A percentile compares a stretch with the other conserved stretches of the same genome.
Evolutionary conservation across 1,284 basidiomycete species (phyloP).

Genomic region (Tilletia indica): DNA sequence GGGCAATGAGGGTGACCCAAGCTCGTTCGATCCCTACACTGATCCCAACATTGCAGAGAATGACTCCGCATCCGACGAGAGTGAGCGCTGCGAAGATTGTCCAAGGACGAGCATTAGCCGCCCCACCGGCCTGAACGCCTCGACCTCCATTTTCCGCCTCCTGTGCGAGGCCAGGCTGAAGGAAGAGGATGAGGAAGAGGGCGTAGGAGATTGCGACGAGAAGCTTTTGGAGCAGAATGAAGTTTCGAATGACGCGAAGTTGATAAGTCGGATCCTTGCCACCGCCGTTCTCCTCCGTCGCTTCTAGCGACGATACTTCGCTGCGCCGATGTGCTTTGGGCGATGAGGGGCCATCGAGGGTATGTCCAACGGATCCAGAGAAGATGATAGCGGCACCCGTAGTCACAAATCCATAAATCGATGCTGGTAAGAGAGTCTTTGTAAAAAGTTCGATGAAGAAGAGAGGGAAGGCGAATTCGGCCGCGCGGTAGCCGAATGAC

Average conservation of each 20-base stretch:
- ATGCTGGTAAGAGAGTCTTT: conserved; percentile 62
- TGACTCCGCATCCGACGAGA: conserved; percentile 55
- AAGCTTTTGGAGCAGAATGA: conserved; percentile 61
- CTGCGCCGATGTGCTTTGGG: conserved; percentile 51
- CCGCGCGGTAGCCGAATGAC: conserved; percentile 60
- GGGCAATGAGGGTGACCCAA: conserved; percentile 62
- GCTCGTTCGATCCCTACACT: conserved; percentile 65
- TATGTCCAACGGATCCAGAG: conserved; percentile 59
- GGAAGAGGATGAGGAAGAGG: conserved; percentile 56
- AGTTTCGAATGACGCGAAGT: conserved; percentile 24
- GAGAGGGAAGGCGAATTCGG: conserved; percentile 61
- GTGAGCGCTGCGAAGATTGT: conserved; percentile 59
- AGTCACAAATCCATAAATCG: conserved; percentile 61
- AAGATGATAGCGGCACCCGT: conserved; percentile 58
- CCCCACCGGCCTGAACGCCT: too few species aligned
- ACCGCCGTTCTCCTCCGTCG: background rate
- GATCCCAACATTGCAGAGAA: conserved; percentile 60
- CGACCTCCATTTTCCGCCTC: conserved; percentile 27
- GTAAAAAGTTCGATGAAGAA: conserved; percentile 62
- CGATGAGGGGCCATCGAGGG: conserved; percentile 58
- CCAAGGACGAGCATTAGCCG: conserved; percentile 32
- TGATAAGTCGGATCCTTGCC: conserved; percentile 8
- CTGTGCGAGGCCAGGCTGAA: conserved; percentile 25
- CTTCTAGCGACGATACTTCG: conserved; percentile 35
- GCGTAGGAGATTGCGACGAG: conserved; percentile 58